Base-by-base conservation (phyloP, 352 stramenopile species). In the Pythium pectinolyticum region DNA sequence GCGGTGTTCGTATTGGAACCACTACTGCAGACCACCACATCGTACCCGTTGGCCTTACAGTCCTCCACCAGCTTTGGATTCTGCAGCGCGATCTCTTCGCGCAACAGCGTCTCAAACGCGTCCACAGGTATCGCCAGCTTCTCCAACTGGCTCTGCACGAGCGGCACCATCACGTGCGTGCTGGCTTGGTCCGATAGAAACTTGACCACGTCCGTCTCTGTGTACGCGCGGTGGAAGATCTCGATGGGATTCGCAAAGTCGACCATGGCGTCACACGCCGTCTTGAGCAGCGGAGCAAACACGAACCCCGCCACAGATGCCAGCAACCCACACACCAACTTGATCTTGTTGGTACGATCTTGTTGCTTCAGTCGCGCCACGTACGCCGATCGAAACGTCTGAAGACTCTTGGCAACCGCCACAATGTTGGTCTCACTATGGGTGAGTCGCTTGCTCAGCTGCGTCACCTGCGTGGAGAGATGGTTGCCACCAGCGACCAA, bases 161-260 rank as follows among this genome's bases (percentile, higher is more conserved):
- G 19, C 6, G 45, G 53, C 22, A 40, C 19, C 1, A 61, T 37
- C 19, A 62, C 1, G 15, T 47, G 35, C 17, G 62, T 58, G 25
- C 5, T 25, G 10, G 52, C 43, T 6, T 61, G 0, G 10, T 66
- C 31, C 8, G 58, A 40, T 9, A 66, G 17, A 12, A 66, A 66
- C 24, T 19, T 12, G 10, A 57, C 57, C 4, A 74, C 49, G 25
- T 71, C 57, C 2, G 7, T 19, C 27, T 68, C 67, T 0, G 34
- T 32, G 43, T 64, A 71, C 6, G 62, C 54, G 15, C 61, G 53
- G 12, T 57, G 28, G 28, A 66, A 68, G 22, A 71, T 56, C 20
- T 66, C 57, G 8, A 74, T 30, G 17, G 67, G 67, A 27, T 71
- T 71, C n/a, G 67, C 25, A 1, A 74, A 41, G 37, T 74, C 63